Percentiles rank a stretch among this genome's conserved stretches.
phyloP scores from a whole-genome alignment of 192 early-diverging fungal species.

The Dispira parvispora region DNA sequence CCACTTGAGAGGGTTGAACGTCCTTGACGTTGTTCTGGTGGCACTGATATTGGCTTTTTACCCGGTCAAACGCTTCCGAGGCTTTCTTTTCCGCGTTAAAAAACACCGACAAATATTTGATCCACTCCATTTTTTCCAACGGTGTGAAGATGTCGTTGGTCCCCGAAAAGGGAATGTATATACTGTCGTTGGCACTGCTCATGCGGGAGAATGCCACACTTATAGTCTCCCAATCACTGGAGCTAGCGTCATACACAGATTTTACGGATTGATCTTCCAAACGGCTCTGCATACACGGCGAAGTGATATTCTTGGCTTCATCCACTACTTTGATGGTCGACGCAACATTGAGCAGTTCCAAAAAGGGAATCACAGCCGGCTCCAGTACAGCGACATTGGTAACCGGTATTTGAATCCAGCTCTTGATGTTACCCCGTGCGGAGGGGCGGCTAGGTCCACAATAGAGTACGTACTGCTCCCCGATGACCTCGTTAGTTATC shows the following conservation, averaged over 20 bases:
- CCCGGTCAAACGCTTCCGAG: slow-evolving; percentile 20
- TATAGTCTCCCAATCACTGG: slow-evolving; percentile 18
- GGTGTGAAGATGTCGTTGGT: slow-evolving; percentile 22
- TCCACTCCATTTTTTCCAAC: slow-evolving; percentile 30
- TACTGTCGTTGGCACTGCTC: slow-evolving; percentile 22
- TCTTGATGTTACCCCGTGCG: slow-evolving; percentile 17
- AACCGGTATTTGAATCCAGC: slow-evolving; percentile 22
- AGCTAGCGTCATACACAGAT: slow-evolving; percentile 21
- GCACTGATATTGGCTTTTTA: slow-evolving; percentile 29
- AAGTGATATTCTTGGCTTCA: slow-evolving; percentile 23
- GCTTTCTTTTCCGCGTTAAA: slow-evolving; percentile 32
- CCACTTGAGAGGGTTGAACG: slow-evolving; percentile 30
- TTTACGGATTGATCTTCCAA: slow-evolving; percentile 19
- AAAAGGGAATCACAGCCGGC: slow-evolving; percentile 21
- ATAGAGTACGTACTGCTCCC: slow-evolving; percentile 27
- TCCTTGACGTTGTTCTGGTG: slow-evolving; percentile 20
- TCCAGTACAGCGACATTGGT: slow-evolving; percentile 22
- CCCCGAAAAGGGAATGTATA: slow-evolving; percentile 16
- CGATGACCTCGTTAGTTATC: slow-evolving; percentile 20
- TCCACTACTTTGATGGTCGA: slow-evolving; percentile 23
- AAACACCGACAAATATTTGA: slow-evolving; percentile 31
- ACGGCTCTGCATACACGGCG: slow-evolving; percentile 29
- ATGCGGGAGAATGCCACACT: slow-evolving; percentile 19
- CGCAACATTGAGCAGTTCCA: slow-evolving; percentile 29
- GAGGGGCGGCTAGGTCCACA: slow-evolving; percentile 16